Base-by-base conservation (phyloP, 352 stramenopile species). In the Phytophthora pluvialis region DNA sequence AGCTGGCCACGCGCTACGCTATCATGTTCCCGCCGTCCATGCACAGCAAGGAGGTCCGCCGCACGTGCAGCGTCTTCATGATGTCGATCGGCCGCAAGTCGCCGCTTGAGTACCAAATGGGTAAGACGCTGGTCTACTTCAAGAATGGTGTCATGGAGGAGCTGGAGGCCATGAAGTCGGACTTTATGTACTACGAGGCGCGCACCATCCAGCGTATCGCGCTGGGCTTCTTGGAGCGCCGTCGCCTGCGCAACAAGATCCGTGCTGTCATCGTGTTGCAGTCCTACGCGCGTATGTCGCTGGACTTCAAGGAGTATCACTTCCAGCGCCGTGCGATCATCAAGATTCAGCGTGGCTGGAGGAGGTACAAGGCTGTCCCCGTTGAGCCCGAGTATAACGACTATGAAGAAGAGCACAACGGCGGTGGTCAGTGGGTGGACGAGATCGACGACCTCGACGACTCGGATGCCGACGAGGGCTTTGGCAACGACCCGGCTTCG, bases 41-140 rank as follows among this genome's bases (percentile, higher is more conserved):
- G 85, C 81, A 91, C 70, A 91, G 81, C 58, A 78, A 83, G 18
- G 85, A 95, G 15, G 75, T 89, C 13, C 83, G 84, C 25, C 80
- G 83, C 26, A 95, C 87, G 11, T 96, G 86, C 66, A 80, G 66
- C 7, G 66, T 88, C 21, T 94, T 96, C 64, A 94, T 96, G 87
- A 71, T 66, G 12, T 84, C 84, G 12, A 94, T 95, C 39, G 89
- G 88, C 18, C 85, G 87, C 18, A 90, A 93, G 70, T 83, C 86
- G 10, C 88, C 88, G 6, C 64, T 96, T 15, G 89, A 96, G 67
- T 96, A 92, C 45, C 89, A 96, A 55, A 95, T 96, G 81, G 89
- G 89, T 35, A 98, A 98, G 67, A 98, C 91, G n/a, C 83, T 96
- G 15, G 87, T 98, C 16, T 99, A 98, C 82, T 98, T 98, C 77